Conservation (phyloP, 352 stramenopile genomes). For the Phytophthora idaei region DNA sequence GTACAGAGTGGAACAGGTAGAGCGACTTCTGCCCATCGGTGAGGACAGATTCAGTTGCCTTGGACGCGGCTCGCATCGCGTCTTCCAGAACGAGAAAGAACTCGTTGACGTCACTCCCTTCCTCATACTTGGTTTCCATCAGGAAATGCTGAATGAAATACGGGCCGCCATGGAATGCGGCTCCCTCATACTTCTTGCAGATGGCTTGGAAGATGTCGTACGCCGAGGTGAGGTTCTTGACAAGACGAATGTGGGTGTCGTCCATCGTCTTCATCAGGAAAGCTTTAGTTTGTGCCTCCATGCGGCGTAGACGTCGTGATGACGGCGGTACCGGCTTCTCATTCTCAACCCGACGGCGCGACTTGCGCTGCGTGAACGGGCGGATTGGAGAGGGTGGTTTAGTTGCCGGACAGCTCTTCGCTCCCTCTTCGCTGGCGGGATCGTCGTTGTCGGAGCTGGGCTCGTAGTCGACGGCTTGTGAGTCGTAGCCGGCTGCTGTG, state of each 20-base stretch:
- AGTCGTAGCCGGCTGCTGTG: not conserved
- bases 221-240: constrained; percentile 12
- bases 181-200: constrained; percentile 7
- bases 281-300: constrained; percentile 16
- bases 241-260: constrained; percentile 14
- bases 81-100: constrained; percentile 9
- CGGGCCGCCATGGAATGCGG: not conserved
- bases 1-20: constrained; percentile 5
- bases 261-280: constrained; percentile 8
- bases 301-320: not conserved
- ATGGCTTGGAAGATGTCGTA: constrained; percentile 15
- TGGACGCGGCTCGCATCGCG: not conserved
- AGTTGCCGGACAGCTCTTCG: not conserved
- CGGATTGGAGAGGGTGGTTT: not conserved
- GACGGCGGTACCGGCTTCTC: not conserved
- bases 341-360: not conserved
- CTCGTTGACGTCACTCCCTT: not conserved
- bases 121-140: constrained; percentile 7
- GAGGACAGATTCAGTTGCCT: constrained; percentile 16
- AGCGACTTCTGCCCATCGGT: constrained; percentile 4
- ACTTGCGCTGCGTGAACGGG: not conserved
- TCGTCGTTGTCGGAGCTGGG: not conserved
- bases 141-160: constrained; percentile 5
- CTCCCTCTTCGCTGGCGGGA: not conserved
- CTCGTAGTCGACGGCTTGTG: not conserved